Evolutionary conservation across 2,329 filamentous ascomycete genomes (phyloP).

Genomic region (Sporothrix pseudoabietina): DNA sequence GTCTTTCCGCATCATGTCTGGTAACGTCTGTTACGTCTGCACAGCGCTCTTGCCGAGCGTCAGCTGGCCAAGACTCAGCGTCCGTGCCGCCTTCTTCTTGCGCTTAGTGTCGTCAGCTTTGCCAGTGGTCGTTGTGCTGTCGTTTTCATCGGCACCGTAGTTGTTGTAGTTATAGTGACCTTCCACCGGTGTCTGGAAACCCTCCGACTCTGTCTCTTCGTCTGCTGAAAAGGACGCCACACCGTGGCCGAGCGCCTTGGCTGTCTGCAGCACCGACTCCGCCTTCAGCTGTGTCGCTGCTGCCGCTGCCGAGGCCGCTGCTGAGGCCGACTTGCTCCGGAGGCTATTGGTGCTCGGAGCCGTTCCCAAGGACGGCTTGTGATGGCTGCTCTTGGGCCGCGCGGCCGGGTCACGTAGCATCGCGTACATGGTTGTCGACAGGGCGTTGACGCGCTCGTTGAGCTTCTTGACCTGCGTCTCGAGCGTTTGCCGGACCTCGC

Average conservation of each 20-base stretch:
- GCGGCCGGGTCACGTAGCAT: conserved; percentile 43
- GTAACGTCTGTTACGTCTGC: conserved; percentile 28
- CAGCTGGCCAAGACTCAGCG: conserved; percentile 64
- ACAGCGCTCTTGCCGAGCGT: conserved; percentile 43
- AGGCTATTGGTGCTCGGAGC: conserved; percentile 29
- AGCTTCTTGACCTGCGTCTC: conserved; percentile 60
- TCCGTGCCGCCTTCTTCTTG: conserved; percentile 60
- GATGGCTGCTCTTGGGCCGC: conserved; percentile 39
- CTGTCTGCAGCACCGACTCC: conserved; percentile 28
- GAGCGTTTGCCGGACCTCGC: conserved; percentile 56
- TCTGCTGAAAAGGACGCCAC: conserved; percentile 22
- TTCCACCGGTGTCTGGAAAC: conserved; percentile 37
- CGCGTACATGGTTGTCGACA: conserved; percentile 48
- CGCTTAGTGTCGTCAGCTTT: conserved; percentile 36
- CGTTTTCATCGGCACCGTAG: conserved; percentile 36
- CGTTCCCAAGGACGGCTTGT: conserved; percentile 32
- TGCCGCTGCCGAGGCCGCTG: neutral
- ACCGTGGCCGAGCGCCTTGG: conserved; percentile 29
- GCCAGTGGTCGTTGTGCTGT: conserved; percentile 30
- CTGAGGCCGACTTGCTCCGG: conserved; percentile 15
- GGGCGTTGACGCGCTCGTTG: conserved; percentile 51
- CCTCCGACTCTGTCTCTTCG: conserved; percentile 48
- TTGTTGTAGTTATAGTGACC: conserved; percentile 37
- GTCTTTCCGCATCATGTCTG: neutral
- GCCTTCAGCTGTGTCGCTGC: conserved; percentile 26